Conservation (phyloP, 208 protist genomes). For the Wallacemonas collosoma region DNA sequence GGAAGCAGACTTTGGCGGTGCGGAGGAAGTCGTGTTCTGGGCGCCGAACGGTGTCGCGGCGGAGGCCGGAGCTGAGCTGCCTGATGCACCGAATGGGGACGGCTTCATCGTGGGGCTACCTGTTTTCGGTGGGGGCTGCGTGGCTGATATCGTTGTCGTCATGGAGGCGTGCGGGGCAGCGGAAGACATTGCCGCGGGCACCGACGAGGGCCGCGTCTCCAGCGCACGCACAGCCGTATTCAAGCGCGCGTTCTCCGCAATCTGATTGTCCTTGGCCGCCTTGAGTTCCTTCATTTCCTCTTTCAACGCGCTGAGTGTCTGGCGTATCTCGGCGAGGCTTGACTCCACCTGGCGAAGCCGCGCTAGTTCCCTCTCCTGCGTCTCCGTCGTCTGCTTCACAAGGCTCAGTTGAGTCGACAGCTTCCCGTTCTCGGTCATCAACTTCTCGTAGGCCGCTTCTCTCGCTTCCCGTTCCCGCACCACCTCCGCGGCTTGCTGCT, state of each 20-base stretch:
- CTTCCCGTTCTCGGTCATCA: conserved; percentile 6
- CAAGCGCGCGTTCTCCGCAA: not conserved
- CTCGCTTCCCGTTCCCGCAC: conserved; percentile 16
- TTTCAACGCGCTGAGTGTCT: not conserved
- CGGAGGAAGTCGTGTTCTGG: not conserved
- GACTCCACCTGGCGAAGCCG: conserved; percentile 3
- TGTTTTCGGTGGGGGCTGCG: not conserved
- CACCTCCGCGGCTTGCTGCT: conserved; percentile 13
- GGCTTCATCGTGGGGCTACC: too few relatives aligned
- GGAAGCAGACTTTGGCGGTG: not conserved
- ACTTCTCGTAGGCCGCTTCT: conserved; percentile 7
- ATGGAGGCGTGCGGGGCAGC: not conserved
- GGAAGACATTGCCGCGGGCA: not conserved
- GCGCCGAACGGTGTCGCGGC: not conserved
- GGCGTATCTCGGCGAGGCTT: not conserved
- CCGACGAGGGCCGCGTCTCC: not conserved
- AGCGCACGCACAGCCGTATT: not conserved
- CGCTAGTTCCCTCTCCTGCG: conserved; percentile 17
- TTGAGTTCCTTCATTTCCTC: conserved; percentile 2
- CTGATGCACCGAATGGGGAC: not conserved
- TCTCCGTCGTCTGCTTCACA: conserved; percentile 11
- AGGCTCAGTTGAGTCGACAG: conserved; percentile 22
- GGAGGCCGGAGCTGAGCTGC: not conserved
- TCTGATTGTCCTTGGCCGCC: not conserved
- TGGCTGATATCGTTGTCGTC: not conserved